These are phyloP conservation scores for Colletotrichum orchidophilum DNA, from an alignment of 2,329 filamentous ascomycete genomes.

Conservation along the genomic window DNA sequence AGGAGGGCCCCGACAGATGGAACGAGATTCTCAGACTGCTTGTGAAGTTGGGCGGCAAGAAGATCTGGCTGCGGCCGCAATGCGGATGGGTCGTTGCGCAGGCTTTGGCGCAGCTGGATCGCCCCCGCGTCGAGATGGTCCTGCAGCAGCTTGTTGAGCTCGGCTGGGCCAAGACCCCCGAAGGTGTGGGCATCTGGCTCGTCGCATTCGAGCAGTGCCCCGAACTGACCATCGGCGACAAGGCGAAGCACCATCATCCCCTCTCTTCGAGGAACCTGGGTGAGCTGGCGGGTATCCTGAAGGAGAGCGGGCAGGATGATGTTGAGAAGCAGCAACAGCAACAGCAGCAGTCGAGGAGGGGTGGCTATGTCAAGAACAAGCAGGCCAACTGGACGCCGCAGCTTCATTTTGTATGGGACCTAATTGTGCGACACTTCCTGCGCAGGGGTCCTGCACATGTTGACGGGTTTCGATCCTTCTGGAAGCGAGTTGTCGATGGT, in stretches of 20 bases:
- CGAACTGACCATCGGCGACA: slow-evolving; percentile 55
- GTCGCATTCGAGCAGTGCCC: slow-evolving; percentile 72
- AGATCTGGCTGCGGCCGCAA: slow-evolving; percentile 89
- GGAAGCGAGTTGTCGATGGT: slow-evolving; percentile 89
- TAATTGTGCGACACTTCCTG: slow-evolving; percentile 70
- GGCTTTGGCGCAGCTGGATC: slow-evolving; percentile 69
- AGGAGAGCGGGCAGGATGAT: slow-evolving; percentile 71
- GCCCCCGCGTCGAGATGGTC: slow-evolving; percentile 57
- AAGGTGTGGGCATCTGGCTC: slow-evolving; percentile 91
- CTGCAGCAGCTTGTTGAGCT: slow-evolving; percentile 71
- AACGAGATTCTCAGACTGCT: slow-evolving; percentile 76
- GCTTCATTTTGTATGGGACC: slow-evolving; percentile 87
- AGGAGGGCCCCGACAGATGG: slow-evolving; percentile 66
- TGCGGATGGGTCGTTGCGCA: slow-evolving; percentile 86
- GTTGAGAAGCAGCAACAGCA: slow-evolving; percentile 44
- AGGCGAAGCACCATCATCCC: slow-evolving; percentile 82
- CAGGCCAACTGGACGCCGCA: slow-evolving; percentile 82
- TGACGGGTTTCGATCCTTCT: slow-evolving; percentile 77
- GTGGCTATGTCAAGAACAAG: slow-evolving; percentile 53
- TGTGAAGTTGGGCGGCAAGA: slow-evolving; percentile 79
- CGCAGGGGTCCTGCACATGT: slow-evolving; percentile 47
- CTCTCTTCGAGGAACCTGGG: slow-evolving; percentile 74
- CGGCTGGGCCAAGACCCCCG: slow-evolving; percentile 80
- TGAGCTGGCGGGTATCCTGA: slow-evolving; percentile 79
- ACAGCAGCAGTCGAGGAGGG: slow-evolving; percentile 38